Base-by-base conservation (phyloP, 139 green algal species). In the Tetradesmus obliquus region DNA sequence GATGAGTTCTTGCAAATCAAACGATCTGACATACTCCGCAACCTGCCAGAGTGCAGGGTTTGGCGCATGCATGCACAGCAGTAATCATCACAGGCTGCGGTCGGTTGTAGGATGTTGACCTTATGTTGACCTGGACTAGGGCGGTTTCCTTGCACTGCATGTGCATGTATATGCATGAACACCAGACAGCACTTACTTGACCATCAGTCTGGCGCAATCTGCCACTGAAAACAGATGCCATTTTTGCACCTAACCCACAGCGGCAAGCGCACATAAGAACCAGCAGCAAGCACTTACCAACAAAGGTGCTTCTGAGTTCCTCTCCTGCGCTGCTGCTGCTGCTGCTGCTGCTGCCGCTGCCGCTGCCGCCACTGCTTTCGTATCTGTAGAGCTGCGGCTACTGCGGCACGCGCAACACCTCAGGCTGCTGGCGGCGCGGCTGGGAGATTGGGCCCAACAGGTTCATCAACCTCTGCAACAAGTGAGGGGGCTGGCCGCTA, bases 381-480 rank as follows among this genome's bases (percentile, higher is more conserved):
- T 60, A 22, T 15, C 10, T 24, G 15, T 66, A 89, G 85, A 82
- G 66, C 8, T 89, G 85, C 55, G 85, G 66, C 19, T 81, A 82
- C 66, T 89, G 85, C 54, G 85, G 85, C 32, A 89, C 85, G 10
- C 85, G 85, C 85, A 89, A n/a, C 62, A 89, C 85, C 0, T 82
- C 66, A 4, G 85, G 85, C 66, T 89, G 85, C 17, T 89, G 85
- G 85, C 20, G 85, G 4, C 71, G 85, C 22, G 85, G 85, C 6
- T 89, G 85, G 85, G 66, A 82, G 66, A 60, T 89, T 60, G 85
- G 51, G 3, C 7, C 71, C 12, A 66, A 66, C 17, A 62, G 12
- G 32, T 89, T 66, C 15, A 82, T 82, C 85, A 89, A 89, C 85
- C 62, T 89, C 9, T 89, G 85, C 72, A 89, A 89, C 62, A 89